Percentiles rank a stretch among this genome's conserved stretches.
Conservation (phyloP, 164 flowering plant genomes). For the Amborella trichopoda region DNA sequence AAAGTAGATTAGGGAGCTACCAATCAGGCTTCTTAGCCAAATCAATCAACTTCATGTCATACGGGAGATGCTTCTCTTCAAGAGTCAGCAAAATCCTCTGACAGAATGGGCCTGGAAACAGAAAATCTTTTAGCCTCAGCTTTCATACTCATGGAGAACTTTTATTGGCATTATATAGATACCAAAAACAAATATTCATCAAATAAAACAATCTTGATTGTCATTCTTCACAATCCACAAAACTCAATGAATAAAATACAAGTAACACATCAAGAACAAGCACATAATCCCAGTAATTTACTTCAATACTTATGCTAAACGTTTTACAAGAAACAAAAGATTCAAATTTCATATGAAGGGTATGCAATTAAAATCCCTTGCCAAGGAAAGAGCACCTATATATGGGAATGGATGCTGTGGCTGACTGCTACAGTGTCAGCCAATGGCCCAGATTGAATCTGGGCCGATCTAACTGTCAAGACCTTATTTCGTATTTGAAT, state of each 20-base stretch:
- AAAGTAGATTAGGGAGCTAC: conserved; percentile 34
- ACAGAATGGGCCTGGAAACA: conserved; percentile 67
- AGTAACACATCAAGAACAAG: not conserved
- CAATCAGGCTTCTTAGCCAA: conserved; percentile 86
- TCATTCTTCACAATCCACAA: not conserved
- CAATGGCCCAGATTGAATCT: too few relatives aligned
- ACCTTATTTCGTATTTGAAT: too few relatives aligned
- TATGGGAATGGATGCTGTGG: not conserved
- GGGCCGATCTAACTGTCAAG: too few relatives aligned
- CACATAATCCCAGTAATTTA: not conserved
- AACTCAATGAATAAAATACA: not conserved
- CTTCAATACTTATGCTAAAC: not conserved
- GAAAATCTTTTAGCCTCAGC: not conserved
- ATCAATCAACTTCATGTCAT: conserved; percentile 77
- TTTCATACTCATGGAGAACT: not conserved
- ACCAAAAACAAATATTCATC: not conserved
- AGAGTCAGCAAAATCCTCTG: conserved; percentile 85
- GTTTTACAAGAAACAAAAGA: not conserved
- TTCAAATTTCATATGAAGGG: not conserved
- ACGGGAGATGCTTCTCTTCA: conserved; percentile 88
- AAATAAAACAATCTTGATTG: not conserved
- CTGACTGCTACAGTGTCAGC: too few relatives aligned
- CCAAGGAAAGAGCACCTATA: not conserved
- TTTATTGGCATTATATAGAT: not conserved
- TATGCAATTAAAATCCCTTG: not conserved